Conservation (phyloP, 2,329 filamentous ascomycete species). For the Colletotrichum simmondsii region DNA sequence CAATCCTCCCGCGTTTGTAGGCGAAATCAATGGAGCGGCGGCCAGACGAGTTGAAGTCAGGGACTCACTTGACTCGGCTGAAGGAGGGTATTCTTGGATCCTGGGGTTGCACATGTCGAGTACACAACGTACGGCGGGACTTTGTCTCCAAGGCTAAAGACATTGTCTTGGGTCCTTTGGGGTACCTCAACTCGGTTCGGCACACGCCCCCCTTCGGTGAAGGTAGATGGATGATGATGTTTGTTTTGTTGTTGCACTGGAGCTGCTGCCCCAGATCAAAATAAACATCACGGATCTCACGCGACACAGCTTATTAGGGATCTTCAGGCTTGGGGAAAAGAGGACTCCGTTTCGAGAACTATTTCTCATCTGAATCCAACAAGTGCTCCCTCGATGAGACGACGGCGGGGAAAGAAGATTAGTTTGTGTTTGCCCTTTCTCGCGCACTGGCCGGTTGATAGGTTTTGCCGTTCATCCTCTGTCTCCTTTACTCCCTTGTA, state of each 20-base stretch:
- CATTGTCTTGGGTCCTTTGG: conserved; percentile 14
- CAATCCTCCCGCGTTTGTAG: background rate
- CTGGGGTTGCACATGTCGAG: conserved; percentile 4
- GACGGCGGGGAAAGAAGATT: background rate
- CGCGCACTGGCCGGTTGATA: background rate
- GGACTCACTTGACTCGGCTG: conserved; percentile 11
- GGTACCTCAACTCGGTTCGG: background rate
- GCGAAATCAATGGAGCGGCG: background rate
- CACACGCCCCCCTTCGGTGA: background rate
- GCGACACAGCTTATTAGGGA: background rate
- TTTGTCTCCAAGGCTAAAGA: background rate
- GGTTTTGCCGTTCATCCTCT: background rate
- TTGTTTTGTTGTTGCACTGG: conserved; percentile 1
- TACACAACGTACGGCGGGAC: background rate
- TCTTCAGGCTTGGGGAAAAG: background rate
- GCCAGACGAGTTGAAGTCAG: background rate
- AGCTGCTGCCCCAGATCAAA: background rate
- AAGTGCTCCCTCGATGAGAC: background rate
- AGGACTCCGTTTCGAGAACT: background rate
- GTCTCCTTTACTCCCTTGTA: background rate
- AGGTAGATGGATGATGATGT: background rate
- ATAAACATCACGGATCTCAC: background rate
- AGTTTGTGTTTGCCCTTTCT: background rate
- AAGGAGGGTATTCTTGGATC: conserved; percentile 25
- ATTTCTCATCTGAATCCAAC: background rate